Evolutionary conservation across 371 early-diverging fungal species (phyloP).

Genomic region (Dinochytrium kinnereticum): DNA sequence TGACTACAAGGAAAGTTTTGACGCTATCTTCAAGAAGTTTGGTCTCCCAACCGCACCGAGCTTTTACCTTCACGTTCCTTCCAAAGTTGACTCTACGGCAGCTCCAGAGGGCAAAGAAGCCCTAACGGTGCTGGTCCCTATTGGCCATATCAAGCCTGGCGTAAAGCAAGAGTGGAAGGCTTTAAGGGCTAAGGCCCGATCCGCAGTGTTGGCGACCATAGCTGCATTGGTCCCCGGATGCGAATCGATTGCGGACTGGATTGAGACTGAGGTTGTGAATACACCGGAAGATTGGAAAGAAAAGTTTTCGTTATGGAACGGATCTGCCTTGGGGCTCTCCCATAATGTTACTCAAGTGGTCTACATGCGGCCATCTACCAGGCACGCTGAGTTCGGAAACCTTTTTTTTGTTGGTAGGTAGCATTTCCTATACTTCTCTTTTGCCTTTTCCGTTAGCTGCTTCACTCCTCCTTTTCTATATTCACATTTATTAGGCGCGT

Average conservation of each 20-base stretch:
- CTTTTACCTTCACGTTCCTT: constrained; percentile 69
- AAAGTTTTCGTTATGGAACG: constrained; percentile 67
- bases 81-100: constrained; percentile 62
- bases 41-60: constrained; percentile 59
- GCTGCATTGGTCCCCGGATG: constrained; percentile 42
- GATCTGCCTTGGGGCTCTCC: constrained; percentile 65
- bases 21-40: constrained; percentile 60
- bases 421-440: not conserved
- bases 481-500: constrained; percentile 44
- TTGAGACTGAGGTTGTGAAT: constrained; percentile 64
- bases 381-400: constrained; percentile 61
- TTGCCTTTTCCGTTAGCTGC: not conserved
- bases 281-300: constrained; percentile 63
- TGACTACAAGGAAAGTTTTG: constrained; percentile 63
- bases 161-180: constrained; percentile 33
- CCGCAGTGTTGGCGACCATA: constrained; percentile 54
- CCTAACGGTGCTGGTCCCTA: constrained; percentile 64
- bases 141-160: constrained; percentile 51
- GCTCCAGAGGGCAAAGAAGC: constrained; percentile 62
- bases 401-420: constrained; percentile 64
- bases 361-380: constrained; percentile 65
- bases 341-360: constrained; percentile 65
- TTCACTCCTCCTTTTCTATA: not conserved
- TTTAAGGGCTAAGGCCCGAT: constrained; percentile 54
- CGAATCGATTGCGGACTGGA: constrained; percentile 48